phyloP scores from a whole-genome alignment of 1,284 basidiomycete species.

The Puccinia brachypodii region DNA sequence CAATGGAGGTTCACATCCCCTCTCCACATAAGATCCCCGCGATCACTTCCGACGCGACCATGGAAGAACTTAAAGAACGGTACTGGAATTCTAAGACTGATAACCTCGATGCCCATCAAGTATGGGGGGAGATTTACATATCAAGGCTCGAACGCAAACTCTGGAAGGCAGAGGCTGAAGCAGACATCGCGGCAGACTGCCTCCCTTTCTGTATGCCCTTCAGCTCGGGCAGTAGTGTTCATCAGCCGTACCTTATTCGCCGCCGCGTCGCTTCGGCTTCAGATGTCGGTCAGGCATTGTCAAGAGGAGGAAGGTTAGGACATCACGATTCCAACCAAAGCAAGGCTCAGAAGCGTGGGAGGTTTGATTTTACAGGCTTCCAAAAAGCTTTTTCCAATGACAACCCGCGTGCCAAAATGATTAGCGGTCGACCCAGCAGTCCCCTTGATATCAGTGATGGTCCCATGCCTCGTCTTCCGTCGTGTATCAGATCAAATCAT shows the following conservation, averaged over 20 bases:
- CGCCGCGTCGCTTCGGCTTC: neutral
- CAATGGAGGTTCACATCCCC: neutral
- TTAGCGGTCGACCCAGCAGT: neutral
- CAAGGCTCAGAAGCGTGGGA: neutral
- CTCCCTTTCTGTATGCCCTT: neutral
- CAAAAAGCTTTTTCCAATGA: neutral
- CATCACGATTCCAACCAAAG: neutral
- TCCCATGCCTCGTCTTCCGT: neutral
- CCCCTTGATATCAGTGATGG: constrained; percentile 6
- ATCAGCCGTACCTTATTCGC: neutral
- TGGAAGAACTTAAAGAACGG: constrained; percentile 1
- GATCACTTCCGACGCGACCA: neutral
- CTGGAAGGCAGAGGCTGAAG: constrained; percentile 11
- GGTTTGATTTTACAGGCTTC: neutral
- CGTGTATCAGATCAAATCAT: neutral
- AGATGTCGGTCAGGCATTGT: neutral
- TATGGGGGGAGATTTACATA: constrained; percentile 15
- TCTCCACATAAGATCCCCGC: neutral
- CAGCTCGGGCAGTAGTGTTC: neutral
- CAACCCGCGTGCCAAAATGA: neutral
- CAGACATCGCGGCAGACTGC: neutral
- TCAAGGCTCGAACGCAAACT: constrained; percentile 13
- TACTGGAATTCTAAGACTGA: neutral
- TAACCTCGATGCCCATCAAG: neutral
- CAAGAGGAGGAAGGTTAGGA: neutral